Percentiles rank a stretch among this genome's conserved stretches.
phyloP scores from a whole-genome alignment of 208 protist species.

The Wallacemonas sp. region DNA sequence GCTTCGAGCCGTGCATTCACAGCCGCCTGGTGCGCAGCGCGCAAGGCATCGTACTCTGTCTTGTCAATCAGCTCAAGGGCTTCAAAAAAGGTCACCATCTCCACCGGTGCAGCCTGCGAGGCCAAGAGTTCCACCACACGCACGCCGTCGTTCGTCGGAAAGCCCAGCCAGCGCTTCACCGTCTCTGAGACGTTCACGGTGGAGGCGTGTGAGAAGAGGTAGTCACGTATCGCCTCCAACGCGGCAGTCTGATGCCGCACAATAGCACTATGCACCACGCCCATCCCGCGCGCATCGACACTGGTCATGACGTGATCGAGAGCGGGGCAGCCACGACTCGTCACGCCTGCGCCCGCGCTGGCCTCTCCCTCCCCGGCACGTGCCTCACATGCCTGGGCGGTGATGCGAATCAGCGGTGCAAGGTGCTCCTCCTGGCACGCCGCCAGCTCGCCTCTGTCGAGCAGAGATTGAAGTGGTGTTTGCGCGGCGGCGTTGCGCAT shows the following conservation, averaged over 20 bases:
- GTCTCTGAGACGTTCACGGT: constrained; percentile 24
- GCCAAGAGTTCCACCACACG: constrained; percentile 24
- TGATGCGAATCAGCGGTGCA: neutral
- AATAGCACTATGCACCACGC: constrained; percentile 45
- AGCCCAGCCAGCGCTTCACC: constrained; percentile 27
- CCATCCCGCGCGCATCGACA: constrained; percentile 22
- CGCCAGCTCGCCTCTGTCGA: neutral
- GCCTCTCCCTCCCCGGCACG: neutral
- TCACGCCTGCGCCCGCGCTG: too few species aligned
- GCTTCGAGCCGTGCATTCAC: neutral
- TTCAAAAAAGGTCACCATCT: constrained; percentile 7
- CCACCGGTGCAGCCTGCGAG: constrained; percentile 16
- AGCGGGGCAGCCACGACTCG: too few species aligned
- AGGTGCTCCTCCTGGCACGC: neutral
- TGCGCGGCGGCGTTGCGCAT: constrained; percentile 7
- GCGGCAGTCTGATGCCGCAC: constrained; percentile 25
- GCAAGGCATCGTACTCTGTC: neutral
- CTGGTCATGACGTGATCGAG: constrained; percentile 12
- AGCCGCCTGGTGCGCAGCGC: neutral
- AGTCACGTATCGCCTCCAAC: constrained; percentile 25
- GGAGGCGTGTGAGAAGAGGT: neutral
- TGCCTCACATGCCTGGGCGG: constrained; percentile 1
- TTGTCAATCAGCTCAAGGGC: constrained; percentile 12
- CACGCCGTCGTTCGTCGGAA: constrained; percentile 16
- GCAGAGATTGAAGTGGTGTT: constrained; percentile 8